These are phyloP conservation scores for Phytophthora kernoviae DNA, from an alignment of 352 stramenopile species.

Conservation along the genomic window DNA sequence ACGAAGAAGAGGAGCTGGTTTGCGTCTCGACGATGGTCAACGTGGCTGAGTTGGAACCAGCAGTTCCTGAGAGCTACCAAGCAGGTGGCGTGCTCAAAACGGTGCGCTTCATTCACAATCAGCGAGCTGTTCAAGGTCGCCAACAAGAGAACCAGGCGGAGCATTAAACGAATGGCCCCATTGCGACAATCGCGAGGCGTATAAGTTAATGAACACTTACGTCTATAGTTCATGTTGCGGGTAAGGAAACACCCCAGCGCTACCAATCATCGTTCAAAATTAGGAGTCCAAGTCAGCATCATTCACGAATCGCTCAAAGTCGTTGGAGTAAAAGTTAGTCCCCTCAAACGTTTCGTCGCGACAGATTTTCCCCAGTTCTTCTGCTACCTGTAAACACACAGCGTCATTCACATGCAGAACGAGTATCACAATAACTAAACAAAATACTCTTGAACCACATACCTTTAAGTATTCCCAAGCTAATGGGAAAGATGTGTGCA, in stretches of 20 bases:
- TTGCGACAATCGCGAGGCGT: too few species aligned
- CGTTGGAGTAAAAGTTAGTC: constrained; percentile 95
- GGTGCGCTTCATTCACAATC: constrained; percentile 33
- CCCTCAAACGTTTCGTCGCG: constrained; percentile 96
- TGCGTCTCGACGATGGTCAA: constrained; percentile 76
- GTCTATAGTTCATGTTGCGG: constrained; percentile 25
- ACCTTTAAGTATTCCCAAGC: constrained; percentile 96
- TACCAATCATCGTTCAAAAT: not conserved
- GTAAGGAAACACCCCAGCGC: not conserved
- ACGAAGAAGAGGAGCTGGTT: constrained; percentile 64
- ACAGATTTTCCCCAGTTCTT: constrained; percentile 93
- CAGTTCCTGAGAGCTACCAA: constrained; percentile 22
- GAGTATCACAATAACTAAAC: not conserved
- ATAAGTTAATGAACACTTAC: not conserved
- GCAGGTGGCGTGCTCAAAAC: constrained; percentile 38
- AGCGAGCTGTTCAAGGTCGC: constrained; percentile 18
- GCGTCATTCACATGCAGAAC: not conserved
- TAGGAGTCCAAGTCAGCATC: constrained; percentile 21
- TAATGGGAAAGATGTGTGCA: constrained; percentile 95
- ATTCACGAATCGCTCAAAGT: constrained; percentile 69
- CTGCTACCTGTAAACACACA: constrained; percentile 73
- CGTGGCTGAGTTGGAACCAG: constrained; percentile 22
- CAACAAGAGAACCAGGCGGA: constrained; percentile 36
- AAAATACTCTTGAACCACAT: constrained; percentile 1
- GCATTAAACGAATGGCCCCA: constrained; percentile 10